Conservation (phyloP, 169 alveolate genomes). For the Eimeria brunetti region DNA sequence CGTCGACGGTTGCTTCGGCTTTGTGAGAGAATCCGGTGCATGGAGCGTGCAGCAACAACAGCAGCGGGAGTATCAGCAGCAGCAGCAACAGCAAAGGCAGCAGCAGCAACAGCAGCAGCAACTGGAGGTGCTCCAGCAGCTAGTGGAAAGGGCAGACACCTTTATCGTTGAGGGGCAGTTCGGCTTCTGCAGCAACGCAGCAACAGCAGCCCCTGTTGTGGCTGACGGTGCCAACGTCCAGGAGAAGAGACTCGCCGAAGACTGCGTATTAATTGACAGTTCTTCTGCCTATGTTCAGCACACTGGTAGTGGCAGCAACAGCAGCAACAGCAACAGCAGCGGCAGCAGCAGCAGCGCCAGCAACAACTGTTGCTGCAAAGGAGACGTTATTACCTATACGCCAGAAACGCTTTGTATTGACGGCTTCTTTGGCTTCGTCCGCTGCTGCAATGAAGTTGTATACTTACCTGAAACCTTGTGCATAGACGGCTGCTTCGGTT, state of each 20-base stretch:
- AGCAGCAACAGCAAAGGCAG: slow-evolving; percentile 23
- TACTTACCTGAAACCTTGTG: background rate
- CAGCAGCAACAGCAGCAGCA: slow-evolving; percentile 34
- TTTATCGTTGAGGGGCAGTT: slow-evolving; percentile 1
- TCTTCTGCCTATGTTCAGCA: background rate
- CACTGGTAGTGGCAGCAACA: slow-evolving; percentile 5
- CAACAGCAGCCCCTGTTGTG: background rate
- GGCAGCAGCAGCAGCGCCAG: slow-evolving; percentile 9
- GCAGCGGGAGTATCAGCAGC: background rate
- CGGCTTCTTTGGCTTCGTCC: background rate
- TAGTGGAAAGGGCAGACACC: slow-evolving; percentile 27
- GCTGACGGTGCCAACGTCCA: background rate
- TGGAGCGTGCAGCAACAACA: slow-evolving; percentile 6
- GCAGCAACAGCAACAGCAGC: slow-evolving; percentile 20
- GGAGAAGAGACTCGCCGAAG: background rate
- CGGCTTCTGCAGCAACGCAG: background rate
- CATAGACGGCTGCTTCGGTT: background rate
- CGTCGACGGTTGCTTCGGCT: background rate
- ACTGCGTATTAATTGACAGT: background rate
- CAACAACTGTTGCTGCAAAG: background rate
- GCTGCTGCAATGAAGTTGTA: background rate
- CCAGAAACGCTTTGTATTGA: background rate
- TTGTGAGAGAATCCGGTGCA: background rate
- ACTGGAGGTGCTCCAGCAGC: background rate
- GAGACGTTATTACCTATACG: background rate